These are phyloP conservation scores for Hippophae gyantsensis DNA, from an alignment of 306 rosid genomes.

Conservation along the genomic window DNA sequence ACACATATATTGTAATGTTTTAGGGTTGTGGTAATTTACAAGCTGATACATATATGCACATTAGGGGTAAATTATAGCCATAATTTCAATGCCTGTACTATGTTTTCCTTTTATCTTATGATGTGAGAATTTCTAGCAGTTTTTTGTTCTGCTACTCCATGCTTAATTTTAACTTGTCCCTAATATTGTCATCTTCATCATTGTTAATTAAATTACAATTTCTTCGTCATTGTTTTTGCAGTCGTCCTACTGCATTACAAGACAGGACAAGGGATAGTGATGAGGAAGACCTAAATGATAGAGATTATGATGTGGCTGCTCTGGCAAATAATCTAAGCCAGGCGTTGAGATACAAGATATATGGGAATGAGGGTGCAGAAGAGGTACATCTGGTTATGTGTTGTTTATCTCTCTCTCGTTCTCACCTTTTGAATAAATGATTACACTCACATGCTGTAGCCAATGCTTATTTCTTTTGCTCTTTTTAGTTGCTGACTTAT, in stretches of 20 bases:
- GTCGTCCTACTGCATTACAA: constrained; percentile 90
- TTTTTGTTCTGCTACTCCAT: too few relatives aligned
- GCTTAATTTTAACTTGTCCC: too few relatives aligned
- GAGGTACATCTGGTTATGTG: constrained; percentile 44
- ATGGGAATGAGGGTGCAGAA: constrained; percentile 84
- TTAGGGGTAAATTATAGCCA: too few relatives aligned
- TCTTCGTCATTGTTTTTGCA: constrained; percentile 24
- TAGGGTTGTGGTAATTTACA: neutral
- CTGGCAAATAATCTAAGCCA: constrained; percentile 88
- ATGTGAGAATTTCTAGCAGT: too few relatives aligned
- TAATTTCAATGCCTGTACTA: too few relatives aligned
- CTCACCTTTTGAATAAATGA: too few relatives aligned
- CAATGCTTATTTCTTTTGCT: constrained; percentile 5
- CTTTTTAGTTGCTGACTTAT: constrained; percentile 1
- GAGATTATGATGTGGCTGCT: constrained; percentile 91
- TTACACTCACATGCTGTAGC: too few relatives aligned
- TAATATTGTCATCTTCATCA: neutral
- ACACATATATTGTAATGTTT: constrained; percentile 1
- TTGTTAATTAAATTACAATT: neutral
- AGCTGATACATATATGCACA: neutral
- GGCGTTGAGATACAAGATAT: constrained; percentile 83
- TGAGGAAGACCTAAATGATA: constrained; percentile 24
- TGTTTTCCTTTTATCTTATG: too few relatives aligned
- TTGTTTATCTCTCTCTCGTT: too few relatives aligned
- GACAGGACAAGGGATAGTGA: too few relatives aligned